These are phyloP conservation scores for Eucalyptus tenuipes DNA, from an alignment of 345 rosid species.

Conservation along the genomic window DNA sequence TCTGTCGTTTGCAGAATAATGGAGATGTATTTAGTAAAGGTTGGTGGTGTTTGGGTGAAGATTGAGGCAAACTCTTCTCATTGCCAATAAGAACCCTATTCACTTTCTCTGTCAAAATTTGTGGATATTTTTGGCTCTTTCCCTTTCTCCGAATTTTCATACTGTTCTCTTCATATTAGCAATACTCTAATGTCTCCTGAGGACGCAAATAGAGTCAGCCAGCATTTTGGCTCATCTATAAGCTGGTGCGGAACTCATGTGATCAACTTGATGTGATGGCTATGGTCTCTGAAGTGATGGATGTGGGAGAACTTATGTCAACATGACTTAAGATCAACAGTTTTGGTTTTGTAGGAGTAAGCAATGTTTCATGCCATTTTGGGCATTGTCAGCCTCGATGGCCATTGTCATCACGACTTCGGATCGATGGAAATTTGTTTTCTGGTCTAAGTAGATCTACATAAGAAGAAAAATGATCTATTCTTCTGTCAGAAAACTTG, in stretches of 20 bases:
- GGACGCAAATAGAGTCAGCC: not conserved
- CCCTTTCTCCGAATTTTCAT: not conserved
- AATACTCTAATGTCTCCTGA: not conserved
- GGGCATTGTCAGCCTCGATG: not conserved
- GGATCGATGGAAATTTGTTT: not conserved
- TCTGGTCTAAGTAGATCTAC: not conserved
- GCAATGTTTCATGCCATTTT: not conserved
- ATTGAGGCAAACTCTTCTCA: not conserved
- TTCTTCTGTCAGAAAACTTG: not conserved
- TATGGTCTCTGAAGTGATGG: not conserved
- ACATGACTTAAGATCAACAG: not conserved
- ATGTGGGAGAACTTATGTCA: not conserved
- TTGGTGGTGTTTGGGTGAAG: not conserved
- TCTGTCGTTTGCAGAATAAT: not conserved
- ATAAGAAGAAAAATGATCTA: not conserved
- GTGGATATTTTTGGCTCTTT: not conserved
- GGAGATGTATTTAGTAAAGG: not conserved
- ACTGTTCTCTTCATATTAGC: not conserved
- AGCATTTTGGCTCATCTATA: not conserved
- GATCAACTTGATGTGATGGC: not conserved
- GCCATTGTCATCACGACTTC: not conserved
- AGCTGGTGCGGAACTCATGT: not conserved
- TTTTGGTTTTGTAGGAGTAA: not conserved
- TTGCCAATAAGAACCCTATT: not conserved
- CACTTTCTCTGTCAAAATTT: not conserved